Conservation (phyloP, 306 rosid species). For the Inga laurina region DNA sequence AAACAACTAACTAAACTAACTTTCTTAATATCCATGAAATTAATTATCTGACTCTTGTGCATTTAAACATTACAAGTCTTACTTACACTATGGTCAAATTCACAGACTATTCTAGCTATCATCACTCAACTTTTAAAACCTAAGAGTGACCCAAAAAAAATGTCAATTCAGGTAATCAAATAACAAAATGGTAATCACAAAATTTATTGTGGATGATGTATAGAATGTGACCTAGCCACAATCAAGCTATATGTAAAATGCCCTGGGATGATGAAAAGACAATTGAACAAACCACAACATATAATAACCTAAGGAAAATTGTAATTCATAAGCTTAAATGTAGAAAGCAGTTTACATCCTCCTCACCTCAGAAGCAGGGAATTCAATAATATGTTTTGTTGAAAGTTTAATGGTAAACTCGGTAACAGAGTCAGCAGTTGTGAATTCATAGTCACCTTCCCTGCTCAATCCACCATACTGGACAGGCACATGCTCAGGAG, state of each 20-base stretch:
- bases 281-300: not conserved
- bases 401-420: constrained; percentile 77
- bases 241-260: not conserved
- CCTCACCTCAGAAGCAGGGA: constrained; percentile 76
- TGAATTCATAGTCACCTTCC: constrained; percentile 77
- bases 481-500: constrained; percentile 83
- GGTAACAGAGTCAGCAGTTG: constrained; percentile 64
- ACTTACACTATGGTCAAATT: not conserved
- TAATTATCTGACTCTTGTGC: too few species aligned
- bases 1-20: too few species aligned
- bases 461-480: constrained; percentile 89
- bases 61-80: not conserved
- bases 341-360: not conserved
- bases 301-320: not conserved
- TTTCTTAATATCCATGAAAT: too few species aligned
- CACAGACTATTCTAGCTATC: not conserved
- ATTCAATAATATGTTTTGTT: constrained; percentile 62
- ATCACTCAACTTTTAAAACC: not conserved
- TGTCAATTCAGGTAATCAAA: not conserved
- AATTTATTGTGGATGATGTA: too few species aligned
- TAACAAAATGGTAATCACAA: too few species aligned
- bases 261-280: not conserved
- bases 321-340: not conserved
- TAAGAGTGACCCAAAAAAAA: not conserved
- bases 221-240: not conserved